Conservation (phyloP, 2,329 filamentous ascomycete species). For the Fusarium torulosum region DNA sequence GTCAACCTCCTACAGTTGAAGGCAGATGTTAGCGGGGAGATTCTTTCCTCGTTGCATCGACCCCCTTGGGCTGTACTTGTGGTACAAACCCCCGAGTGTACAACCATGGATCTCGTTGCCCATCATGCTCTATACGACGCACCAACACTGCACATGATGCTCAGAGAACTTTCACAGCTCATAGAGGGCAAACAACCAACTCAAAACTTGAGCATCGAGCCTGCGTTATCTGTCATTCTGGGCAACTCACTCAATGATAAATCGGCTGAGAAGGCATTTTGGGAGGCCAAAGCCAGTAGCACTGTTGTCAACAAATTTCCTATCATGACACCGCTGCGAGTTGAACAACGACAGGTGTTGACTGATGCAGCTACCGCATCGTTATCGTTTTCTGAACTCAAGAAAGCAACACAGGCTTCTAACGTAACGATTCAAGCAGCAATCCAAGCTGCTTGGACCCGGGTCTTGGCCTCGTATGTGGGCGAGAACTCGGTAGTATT, state of each 20-base stretch:
- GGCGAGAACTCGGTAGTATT: slow-evolving; percentile 82
- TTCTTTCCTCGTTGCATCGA: slow-evolving; percentile 60
- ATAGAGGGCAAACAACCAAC: slow-evolving; percentile 41
- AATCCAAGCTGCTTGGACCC: slow-evolving; percentile 82
- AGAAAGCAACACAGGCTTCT: slow-evolving; percentile 64
- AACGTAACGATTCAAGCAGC: slow-evolving; percentile 82
- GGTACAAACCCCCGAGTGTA: slow-evolving; percentile 45
- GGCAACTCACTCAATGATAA: slow-evolving; percentile 48
- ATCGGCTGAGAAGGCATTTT: slow-evolving; percentile 66
- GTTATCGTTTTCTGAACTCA: slow-evolving; percentile 61
- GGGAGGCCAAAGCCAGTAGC: slow-evolving; percentile 67
- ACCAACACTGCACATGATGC: slow-evolving; percentile 73
- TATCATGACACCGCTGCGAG: slow-evolving; percentile 73
- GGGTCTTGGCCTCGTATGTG: slow-evolving; percentile 79
- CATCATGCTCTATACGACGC: slow-evolving; percentile 93
- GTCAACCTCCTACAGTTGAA: slow-evolving; percentile 57
- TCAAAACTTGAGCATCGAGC: slow-evolving; percentile 47
- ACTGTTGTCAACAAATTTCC: slow-evolving; percentile 79
- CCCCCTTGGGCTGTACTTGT: slow-evolving; percentile 75
- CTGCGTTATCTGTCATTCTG: slow-evolving; percentile 59
- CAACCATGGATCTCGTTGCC: slow-evolving; percentile 63
- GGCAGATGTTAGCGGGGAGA: slow-evolving; percentile 45
- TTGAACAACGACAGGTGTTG: slow-evolving; percentile 51
- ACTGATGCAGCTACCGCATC: slow-evolving; percentile 53
- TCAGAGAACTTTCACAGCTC: slow-evolving; percentile 66